phyloP scores from a whole-genome alignment of 257 asterid genomes.

The Nicotiana undulata region DNA sequence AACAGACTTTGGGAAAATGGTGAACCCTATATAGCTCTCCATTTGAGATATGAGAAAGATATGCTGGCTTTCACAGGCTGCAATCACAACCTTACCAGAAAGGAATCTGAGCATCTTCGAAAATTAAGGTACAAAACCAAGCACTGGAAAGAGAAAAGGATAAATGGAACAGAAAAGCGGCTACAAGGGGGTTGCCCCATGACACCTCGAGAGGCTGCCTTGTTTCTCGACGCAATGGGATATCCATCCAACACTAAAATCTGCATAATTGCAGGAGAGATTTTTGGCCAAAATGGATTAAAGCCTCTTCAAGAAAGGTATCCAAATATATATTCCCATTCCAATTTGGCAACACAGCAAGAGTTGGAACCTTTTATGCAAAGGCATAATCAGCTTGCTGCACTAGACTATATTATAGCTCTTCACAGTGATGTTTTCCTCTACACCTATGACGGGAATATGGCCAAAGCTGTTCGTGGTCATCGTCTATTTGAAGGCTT shows the following conservation, averaged over 20 bases:
- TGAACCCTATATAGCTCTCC: constrained; percentile 31
- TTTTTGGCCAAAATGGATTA: constrained; percentile 21
- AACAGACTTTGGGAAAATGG: constrained; percentile 23
- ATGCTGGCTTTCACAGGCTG: constrained; percentile 51
- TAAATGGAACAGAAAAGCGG: constrained; percentile 26
- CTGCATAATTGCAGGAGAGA: constrained; percentile 30
- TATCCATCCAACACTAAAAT: constrained; percentile 24
- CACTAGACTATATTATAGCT: constrained; percentile 33
- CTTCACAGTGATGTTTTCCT: constrained; percentile 29
- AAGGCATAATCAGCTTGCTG: constrained; percentile 31
- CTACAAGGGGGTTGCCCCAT: constrained; percentile 28
- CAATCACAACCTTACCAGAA: constrained; percentile 27
- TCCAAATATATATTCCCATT: constrained; percentile 29
- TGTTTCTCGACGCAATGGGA: constrained; percentile 35
- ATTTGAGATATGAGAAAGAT: constrained; percentile 40
- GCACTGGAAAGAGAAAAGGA: constrained; percentile 38
- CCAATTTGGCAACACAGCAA: constrained; percentile 28
- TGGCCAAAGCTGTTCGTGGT: constrained; percentile 46
- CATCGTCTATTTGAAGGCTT: constrained; percentile 29
- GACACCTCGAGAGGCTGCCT: constrained; percentile 40
- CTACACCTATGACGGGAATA: constrained; percentile 36
- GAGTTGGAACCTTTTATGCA: constrained; percentile 18
- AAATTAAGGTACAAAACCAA: constrained; percentile 19
- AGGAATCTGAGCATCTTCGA: constrained; percentile 18
- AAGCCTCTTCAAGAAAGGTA: constrained; percentile 12